phyloP scores from a whole-genome alignment of 768 basidiomycete species.

The Boletus insuetus region DNA sequence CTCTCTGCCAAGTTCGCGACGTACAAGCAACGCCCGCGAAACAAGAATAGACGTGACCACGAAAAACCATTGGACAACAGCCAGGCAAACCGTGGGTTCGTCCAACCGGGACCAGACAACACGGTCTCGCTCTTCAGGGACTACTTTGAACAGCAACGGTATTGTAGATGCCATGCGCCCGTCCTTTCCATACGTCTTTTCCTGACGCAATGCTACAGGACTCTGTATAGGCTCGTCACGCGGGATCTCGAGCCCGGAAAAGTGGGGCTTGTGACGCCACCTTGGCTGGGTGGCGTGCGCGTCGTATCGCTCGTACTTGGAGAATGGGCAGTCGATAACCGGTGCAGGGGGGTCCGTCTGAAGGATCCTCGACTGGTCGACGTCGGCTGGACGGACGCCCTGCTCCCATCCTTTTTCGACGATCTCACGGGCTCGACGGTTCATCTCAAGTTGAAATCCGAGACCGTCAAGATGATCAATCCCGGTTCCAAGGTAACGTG shows the following conservation, averaged over 20 bases:
- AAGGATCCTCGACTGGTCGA: slow-evolving; percentile 35
- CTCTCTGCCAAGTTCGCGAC: slow-evolving; percentile 38
- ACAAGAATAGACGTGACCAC: slow-evolving; percentile 26
- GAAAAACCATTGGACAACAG: slow-evolving; percentile 35
- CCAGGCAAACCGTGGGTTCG: slow-evolving; percentile 41
- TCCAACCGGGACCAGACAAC: slow-evolving; percentile 15
- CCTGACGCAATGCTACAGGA: slow-evolving; percentile 19
- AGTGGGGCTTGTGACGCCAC: slow-evolving; percentile 29
- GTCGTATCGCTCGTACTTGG: slow-evolving; percentile 39
- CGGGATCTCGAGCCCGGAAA: slow-evolving; percentile 24
- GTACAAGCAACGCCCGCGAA: slow-evolving; percentile 38
- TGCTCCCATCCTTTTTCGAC: slow-evolving; percentile 26
- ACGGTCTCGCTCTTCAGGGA: slow-evolving; percentile 29
- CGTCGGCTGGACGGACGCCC: slow-evolving; percentile 42
- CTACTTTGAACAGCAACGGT: slow-evolving; percentile 48
- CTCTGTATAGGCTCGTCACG: slow-evolving; percentile 32
- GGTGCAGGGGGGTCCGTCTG: slow-evolving; percentile 29
- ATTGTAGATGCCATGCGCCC: not conserved
- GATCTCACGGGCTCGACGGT: slow-evolving; percentile 10
- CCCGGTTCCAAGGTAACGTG: slow-evolving; percentile 15
- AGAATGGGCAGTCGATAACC: slow-evolving; percentile 34
- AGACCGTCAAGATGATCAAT: slow-evolving; percentile 7
- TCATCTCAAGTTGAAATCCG: slow-evolving; percentile 20
- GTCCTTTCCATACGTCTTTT: not conserved
- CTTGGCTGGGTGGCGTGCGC: slow-evolving; percentile 33